A percentile compares a stretch with the other conserved stretches of the same genome.
Conservation (phyloP, 2,329 filamentous ascomycete species). For the Sphaerulina populicola region DNA sequence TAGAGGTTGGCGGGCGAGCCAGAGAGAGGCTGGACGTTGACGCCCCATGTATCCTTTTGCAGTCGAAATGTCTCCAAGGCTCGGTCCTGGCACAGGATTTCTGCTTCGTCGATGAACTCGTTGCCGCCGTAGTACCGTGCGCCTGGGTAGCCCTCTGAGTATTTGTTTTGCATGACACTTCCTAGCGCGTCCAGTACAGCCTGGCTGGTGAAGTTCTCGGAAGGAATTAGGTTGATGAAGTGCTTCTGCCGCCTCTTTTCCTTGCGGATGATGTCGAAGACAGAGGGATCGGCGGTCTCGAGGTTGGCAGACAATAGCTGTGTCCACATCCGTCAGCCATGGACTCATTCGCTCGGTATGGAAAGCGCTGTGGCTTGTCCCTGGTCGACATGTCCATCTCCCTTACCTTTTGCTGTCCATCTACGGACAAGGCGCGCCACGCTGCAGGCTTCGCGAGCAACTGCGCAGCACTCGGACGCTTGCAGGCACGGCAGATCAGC, state of each 20-base stretch:
- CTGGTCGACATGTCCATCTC: background rate
- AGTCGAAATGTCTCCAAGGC: constrained; percentile 86
- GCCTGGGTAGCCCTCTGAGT: constrained; percentile 96
- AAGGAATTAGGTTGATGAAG: constrained; percentile 95
- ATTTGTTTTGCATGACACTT: constrained; percentile 97
- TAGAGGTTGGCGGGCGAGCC: constrained; percentile 95
- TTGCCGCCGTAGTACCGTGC: constrained; percentile 99
- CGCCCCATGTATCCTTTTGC: constrained; percentile 84
- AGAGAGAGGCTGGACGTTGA: constrained; percentile 74
- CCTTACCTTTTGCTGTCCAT: constrained; percentile 44
- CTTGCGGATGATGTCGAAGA: constrained; percentile 86
- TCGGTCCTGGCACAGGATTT: constrained; percentile 88
- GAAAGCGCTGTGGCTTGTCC: too few relatives aligned
- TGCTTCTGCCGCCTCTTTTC: constrained; percentile 96
- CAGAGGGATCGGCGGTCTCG: constrained; percentile 73
- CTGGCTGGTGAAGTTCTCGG: constrained; percentile 91
- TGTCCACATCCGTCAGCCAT: constrained; percentile 2
- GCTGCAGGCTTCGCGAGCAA: constrained; percentile 31
- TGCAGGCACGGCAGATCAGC: constrained; percentile 29
- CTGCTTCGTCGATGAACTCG: constrained; percentile 94
- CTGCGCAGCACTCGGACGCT: constrained; percentile 25
- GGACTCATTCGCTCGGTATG: background rate
- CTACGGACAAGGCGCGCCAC: constrained; percentile 38
- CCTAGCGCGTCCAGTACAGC: constrained; percentile 84
- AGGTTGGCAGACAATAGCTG: constrained; percentile 74